Conservation (phyloP, 176 grass and related monocot genomes). For the Ensete glaucum region DNA sequence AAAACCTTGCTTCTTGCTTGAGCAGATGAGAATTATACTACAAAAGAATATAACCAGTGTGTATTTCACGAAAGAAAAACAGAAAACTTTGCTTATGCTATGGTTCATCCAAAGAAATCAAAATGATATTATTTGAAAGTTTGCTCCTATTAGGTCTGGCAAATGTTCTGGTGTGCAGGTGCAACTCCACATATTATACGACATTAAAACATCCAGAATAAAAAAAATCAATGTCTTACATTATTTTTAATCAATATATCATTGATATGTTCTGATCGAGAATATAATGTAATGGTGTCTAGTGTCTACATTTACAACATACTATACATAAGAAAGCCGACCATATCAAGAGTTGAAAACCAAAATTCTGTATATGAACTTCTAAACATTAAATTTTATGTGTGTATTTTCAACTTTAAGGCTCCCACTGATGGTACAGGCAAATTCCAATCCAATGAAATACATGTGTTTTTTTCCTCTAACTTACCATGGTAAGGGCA, state of each 20-base stretch:
- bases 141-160: background rate
- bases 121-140: background rate
- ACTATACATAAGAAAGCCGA: too few relatives aligned
- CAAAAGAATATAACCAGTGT: background rate
- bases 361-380: too few relatives aligned
- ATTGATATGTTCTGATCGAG: too few relatives aligned
- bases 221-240: background rate
- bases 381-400: background rate
- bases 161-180: background rate
- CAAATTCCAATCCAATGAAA: background rate
- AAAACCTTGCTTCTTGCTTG: background rate
- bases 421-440: background rate
- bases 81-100: background rate
- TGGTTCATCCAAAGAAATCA: background rate
- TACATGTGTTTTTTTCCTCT: background rate
- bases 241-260: background rate
- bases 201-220: background rate
- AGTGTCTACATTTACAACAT: too few relatives aligned
- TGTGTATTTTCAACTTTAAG: background rate
- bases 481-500: constrained; percentile 93
- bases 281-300: too few relatives aligned
- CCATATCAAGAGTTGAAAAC: too few relatives aligned
- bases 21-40: background rate
- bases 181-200: background rate
- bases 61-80: background rate